Percentiles rank a stretch among this genome's conserved stretches.
These are phyloP conservation scores for Pythium dissimile DNA, from an alignment of 352 stramenopile genomes.

Conservation along the genomic window DNA sequence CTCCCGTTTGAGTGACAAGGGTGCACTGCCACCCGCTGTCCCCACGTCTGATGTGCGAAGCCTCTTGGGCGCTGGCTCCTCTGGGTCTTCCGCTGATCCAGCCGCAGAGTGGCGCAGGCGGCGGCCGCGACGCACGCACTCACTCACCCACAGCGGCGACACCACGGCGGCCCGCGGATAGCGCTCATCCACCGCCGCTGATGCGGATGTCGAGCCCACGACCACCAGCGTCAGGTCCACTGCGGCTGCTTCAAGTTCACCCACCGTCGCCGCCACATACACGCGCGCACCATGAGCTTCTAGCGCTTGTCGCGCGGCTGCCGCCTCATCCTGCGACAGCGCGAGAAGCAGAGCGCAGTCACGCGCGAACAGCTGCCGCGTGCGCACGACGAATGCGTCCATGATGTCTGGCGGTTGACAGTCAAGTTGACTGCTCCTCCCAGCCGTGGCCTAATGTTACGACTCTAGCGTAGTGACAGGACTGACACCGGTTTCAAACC, in stretches of 20 bases:
- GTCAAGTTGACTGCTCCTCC: too few species aligned
- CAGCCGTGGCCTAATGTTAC: too few species aligned
- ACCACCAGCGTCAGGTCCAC: slow-evolving; percentile 12
- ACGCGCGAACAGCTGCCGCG: slow-evolving; percentile 30
- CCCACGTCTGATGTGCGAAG: neutral
- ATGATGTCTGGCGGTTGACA: slow-evolving; percentile 22
- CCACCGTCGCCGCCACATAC: too few species aligned
- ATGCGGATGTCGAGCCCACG: neutral
- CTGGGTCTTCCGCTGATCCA: neutral
- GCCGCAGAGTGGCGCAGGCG: too few species aligned
- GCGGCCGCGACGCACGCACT: slow-evolving; percentile 13
- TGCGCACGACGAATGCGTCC: slow-evolving; percentile 57
- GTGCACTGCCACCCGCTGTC: too few species aligned
- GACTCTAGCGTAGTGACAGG: neutral
- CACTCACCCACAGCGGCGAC: slow-evolving; percentile 34
- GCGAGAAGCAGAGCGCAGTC: slow-evolving; percentile 24
- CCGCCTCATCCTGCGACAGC: slow-evolving; percentile 11
- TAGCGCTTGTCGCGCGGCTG: neutral
- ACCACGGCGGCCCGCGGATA: slow-evolving; percentile 11
- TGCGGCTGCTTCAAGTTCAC: neutral
- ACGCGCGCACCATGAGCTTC: neutral
- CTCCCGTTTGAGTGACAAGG: neutral
- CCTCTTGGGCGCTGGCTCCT: neutral
- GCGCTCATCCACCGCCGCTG: neutral
- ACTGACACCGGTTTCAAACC: neutral